Evolutionary conservation across 1,284 basidiomycete genomes (phyloP).

Genomic region (Agaricales sp.): DNA sequence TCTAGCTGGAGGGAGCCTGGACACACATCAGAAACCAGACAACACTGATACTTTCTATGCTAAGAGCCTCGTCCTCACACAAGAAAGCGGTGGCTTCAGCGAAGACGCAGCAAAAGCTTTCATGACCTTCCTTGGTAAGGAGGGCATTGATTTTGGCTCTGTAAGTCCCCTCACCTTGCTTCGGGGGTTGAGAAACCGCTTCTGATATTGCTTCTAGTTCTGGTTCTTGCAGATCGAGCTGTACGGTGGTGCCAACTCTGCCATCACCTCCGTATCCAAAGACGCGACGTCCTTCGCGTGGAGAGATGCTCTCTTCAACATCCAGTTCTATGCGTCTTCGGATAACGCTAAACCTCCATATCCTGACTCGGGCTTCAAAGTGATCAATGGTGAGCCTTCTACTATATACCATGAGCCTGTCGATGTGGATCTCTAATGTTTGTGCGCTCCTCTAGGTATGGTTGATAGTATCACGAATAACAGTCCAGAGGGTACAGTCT

Average conservation of each 20-base stretch:
- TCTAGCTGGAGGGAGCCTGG: neutral
- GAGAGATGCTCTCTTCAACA: constrained; percentile 26
- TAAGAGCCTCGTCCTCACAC: constrained; percentile 31
- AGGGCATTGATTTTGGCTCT: constrained; percentile 19
- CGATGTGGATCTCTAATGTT: no score
- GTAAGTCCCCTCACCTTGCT: constrained; percentile 13
- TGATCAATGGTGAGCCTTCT: constrained; percentile 23
- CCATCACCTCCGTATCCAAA: constrained; percentile 24
- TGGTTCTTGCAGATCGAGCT: constrained; percentile 34
- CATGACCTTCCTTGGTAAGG: constrained; percentile 22
- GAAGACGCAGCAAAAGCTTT: constrained; percentile 20
- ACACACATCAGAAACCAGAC: constrained; percentile 18
- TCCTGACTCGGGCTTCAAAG: constrained; percentile 21
- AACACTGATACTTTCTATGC: constrained; percentile 36
- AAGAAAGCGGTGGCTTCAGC: constrained; percentile 21
- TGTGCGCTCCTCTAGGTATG: constrained; percentile 8
- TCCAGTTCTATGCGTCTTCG: constrained; percentile 31
- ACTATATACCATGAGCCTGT: no score
- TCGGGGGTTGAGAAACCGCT: neutral
- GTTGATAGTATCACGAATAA: constrained; percentile 21
- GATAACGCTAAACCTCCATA: constrained; percentile 21
- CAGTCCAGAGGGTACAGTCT: constrained; percentile 27
- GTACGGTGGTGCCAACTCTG: constrained; percentile 30
- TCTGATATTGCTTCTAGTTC: constrained; percentile 13
- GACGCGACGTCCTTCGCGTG: constrained; percentile 28